Percentiles rank a stretch among this genome's conserved stretches.
phyloP scores from a whole-genome alignment of 2,329 filamentous ascomycete genomes.

The Neonectria magnoliae region DNA sequence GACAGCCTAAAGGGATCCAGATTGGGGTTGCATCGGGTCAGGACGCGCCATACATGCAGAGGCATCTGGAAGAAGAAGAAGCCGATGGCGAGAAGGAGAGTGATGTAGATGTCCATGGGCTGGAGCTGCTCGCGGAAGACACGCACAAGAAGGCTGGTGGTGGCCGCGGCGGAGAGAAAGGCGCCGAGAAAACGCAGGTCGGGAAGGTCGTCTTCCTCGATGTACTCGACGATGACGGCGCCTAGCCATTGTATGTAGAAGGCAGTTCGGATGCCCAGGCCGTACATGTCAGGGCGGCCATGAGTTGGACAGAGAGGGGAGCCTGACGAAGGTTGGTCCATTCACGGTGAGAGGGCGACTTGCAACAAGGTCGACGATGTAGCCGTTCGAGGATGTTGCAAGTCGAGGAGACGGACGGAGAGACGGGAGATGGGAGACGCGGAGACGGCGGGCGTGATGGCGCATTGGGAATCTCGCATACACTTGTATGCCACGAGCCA shows the following conservation, averaged over 20 bases:
- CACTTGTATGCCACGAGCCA: constrained; percentile 34
- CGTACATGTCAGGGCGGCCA: constrained; percentile 47
- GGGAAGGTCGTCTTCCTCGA: constrained; percentile 42
- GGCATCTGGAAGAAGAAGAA: constrained; percentile 47
- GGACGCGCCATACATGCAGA: constrained; percentile 45
- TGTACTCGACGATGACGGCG: constrained; percentile 44
- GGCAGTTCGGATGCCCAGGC: constrained; percentile 47
- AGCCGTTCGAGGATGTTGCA: neutral
- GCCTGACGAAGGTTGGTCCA: constrained; percentile 9
- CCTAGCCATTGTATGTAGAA: constrained; percentile 52
- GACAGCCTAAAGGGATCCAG: constrained; percentile 46
- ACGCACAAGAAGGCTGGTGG: constrained; percentile 44
- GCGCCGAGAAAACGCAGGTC: constrained; percentile 47
- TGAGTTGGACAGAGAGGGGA: constrained; percentile 37
- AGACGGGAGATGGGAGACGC: too few relatives aligned
- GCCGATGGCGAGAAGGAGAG: constrained; percentile 46
- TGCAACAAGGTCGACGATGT: neutral
- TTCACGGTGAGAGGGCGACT: constrained; percentile 9
- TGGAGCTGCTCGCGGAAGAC: constrained; percentile 34
- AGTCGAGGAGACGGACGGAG: neutral
- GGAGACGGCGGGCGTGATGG: neutral
- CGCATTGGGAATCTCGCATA: constrained; percentile 24
- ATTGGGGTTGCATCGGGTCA: constrained; percentile 45
- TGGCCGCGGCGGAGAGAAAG: constrained; percentile 43
- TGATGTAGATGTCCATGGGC: constrained; percentile 46